Evolutionary conservation across 2,329 filamentous ascomycete genomes (phyloP).

Genomic region (Ascocoryne sarcoides): DNA sequence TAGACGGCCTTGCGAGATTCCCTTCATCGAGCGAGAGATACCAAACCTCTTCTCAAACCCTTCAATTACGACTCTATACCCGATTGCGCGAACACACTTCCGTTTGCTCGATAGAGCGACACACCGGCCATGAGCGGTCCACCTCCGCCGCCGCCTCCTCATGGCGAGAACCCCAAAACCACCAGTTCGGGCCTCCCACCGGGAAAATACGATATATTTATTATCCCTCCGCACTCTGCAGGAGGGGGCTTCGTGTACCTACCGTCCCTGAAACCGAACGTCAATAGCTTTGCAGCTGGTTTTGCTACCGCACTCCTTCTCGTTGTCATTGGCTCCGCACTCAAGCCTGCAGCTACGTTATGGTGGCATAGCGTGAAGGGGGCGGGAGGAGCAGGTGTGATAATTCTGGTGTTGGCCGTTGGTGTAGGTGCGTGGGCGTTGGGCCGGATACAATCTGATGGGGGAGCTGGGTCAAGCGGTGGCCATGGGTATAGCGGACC

Average conservation of each 20-base stretch:
- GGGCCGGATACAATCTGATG: slow-evolving; percentile 53
- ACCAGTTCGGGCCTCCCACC: slow-evolving; percentile 60
- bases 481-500: slow-evolving; percentile 14
- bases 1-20: slow-evolving; percentile 13
- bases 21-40: slow-evolving; percentile 1
- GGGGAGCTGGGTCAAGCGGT: slow-evolving; percentile 29
- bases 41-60: too few species aligned
- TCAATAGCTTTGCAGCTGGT: slow-evolving; percentile 86
- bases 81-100: slow-evolving; percentile 4
- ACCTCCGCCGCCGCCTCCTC: slow-evolving; percentile 73
- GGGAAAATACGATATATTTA: slow-evolving; percentile 95
- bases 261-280: slow-evolving; percentile 76
- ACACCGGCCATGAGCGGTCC: slow-evolving; percentile 29
- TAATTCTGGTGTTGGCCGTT: slow-evolving; percentile 63
- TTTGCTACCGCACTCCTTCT: slow-evolving; percentile 67
- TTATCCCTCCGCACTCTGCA: slow-evolving; percentile 85
- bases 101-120: slow-evolving; percentile 8
- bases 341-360: slow-evolving; percentile 63
- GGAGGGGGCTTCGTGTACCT: slow-evolving; percentile 88
- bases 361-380: slow-evolving; percentile 67
- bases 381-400: slow-evolving; percentile 63
- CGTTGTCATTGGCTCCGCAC: slow-evolving; percentile 62
- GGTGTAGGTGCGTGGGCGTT: slow-evolving; percentile 72
- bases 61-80: too few species aligned
- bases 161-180: slow-evolving; percentile 68